phyloP scores from a whole-genome alignment of 306 rosid species.

The Cercis canadensis region DNA sequence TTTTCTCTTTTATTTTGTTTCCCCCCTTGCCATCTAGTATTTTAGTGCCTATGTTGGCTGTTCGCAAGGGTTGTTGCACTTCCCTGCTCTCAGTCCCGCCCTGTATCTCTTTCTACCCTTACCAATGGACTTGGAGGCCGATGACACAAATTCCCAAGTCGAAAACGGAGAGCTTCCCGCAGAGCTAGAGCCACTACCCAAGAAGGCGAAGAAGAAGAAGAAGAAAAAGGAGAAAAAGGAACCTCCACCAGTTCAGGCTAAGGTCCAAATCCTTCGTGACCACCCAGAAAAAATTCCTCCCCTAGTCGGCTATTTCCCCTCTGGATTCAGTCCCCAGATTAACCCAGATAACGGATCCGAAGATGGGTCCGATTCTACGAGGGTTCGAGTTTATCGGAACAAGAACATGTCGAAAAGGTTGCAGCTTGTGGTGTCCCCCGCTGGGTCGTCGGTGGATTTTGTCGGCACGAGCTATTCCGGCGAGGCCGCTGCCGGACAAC shows the following conservation, averaged over 20 bases:
- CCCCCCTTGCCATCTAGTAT: too few species aligned
- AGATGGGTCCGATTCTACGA: constrained; percentile 22
- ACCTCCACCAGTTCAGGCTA: constrained; percentile 40
- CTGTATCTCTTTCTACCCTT: neutral
- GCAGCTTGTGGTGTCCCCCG: constrained; percentile 76
- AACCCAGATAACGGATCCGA: neutral
- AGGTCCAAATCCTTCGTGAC: constrained; percentile 52
- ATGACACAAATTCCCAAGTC: constrained; percentile 33
- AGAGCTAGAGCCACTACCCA: constrained; percentile 13
- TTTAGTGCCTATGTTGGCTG: neutral
- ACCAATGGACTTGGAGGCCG: constrained; percentile 60
- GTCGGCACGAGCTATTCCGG: constrained; percentile 81
- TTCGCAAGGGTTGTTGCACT: neutral
- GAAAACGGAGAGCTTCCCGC: constrained; percentile 8
- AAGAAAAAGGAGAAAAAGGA: constrained; percentile 45
- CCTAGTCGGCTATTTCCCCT: constrained; percentile 75
- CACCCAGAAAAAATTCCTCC: constrained; percentile 61
- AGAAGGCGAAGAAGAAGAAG: constrained; percentile 49
- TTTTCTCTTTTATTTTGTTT: too few species aligned
- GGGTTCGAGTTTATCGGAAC: constrained; percentile 55
- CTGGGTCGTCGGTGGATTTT: constrained; percentile 63
- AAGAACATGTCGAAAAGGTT: constrained; percentile 55
- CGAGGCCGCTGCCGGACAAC: constrained; percentile 72
- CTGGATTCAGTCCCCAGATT: constrained; percentile 68
- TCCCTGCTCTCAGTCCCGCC: too few species aligned